These are phyloP conservation scores for Aaosphaeria pasadenensis DNA, from an alignment of 2,329 filamentous ascomycete species.

Conservation along the genomic window DNA sequence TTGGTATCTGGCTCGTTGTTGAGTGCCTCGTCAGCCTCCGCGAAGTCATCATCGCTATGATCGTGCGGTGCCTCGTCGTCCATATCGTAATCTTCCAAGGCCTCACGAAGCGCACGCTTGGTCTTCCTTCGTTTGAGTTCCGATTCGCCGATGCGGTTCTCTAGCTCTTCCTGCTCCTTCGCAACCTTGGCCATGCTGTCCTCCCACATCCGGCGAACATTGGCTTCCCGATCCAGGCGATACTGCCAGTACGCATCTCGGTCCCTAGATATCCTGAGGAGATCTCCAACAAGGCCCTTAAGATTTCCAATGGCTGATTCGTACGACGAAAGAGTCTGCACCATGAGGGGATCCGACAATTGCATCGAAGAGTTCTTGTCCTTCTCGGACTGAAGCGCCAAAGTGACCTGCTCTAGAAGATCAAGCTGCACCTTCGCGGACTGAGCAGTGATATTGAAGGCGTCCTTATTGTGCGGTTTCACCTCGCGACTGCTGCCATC, in stretches of 20 bases:
- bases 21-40: conserved; percentile 29
- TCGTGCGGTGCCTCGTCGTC: conserved; percentile 10
- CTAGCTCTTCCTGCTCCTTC: conserved; percentile 86
- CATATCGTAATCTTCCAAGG: conserved; percentile 58
- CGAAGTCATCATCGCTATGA: conserved; percentile 28
- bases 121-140: conserved; percentile 87
- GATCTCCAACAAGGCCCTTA: conserved; percentile 77
- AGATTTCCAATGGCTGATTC: conserved; percentile 87
- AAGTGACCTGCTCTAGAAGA: conserved; percentile 79
- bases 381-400: conserved; percentile 73
- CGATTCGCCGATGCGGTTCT: conserved; percentile 82
- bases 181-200: conserved; percentile 97
- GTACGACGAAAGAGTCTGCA: conserved; percentile 79
- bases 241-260: conserved; percentile 98
- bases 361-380: conserved; percentile 65
- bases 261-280: conserved; percentile 89
- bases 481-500: conserved; percentile 75
- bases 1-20: conserved; percentile 27
- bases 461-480: conserved; percentile 76
- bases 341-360: conserved; percentile 73
- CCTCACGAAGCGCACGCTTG: conserved; percentile 84
- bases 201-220: conserved; percentile 95
- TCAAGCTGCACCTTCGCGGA: conserved; percentile 92
- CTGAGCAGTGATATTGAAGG: conserved; percentile 94
- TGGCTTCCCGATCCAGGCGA: conserved; percentile 82